A percentile compares a stretch with the other conserved stretches of the same genome.
Evolutionary conservation across 164 flowering plant genomes (phyloP).

Genomic region (Sextonia rubra): DNA sequence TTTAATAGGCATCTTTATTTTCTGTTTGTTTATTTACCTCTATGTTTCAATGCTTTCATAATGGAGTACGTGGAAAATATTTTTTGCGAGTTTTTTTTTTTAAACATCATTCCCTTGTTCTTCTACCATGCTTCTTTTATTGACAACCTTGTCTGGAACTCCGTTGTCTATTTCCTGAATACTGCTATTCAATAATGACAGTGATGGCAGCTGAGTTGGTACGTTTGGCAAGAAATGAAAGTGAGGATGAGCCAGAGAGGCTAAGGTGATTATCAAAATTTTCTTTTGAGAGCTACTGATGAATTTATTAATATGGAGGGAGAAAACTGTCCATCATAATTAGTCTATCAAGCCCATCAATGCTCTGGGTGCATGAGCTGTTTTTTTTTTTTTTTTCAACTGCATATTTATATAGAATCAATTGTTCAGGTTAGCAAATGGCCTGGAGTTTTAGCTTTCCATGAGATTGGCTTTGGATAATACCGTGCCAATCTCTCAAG

Average conservation of each 20-base stretch:
- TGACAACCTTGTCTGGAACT: too few relatives aligned
- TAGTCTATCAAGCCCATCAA: neutral
- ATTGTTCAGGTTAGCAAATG: too few relatives aligned
- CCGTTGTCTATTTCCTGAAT: too few relatives aligned
- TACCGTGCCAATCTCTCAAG: too few relatives aligned
- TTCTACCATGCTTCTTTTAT: neutral
- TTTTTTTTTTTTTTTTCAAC: too few relatives aligned
- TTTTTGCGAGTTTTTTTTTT: too few relatives aligned
- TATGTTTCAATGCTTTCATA: neutral
- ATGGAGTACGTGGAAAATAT: neutral
- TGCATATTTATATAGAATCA: too few relatives aligned
- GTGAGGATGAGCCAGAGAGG: slow-evolving; percentile 61
- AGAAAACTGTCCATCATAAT: too few relatives aligned
- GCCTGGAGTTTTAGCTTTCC: too few relatives aligned
- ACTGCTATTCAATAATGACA: slow-evolving; percentile 19
- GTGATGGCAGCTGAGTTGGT: slow-evolving; percentile 99
- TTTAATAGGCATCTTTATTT: neutral
- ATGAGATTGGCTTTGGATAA: too few relatives aligned
- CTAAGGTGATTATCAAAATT: slow-evolving; percentile 48
- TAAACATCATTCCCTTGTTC: neutral
- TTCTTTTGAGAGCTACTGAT: neutral
- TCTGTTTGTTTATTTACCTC: neutral
- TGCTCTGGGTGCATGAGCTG: neutral
- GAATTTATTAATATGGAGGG: too few relatives aligned
- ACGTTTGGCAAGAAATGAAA: slow-evolving; percentile 62